Percentiles rank a stretch among this genome's conserved stretches.
phyloP scores from a whole-genome alignment of 2,329 filamentous ascomycete species.

The Sclerotinia nivalis region DNA sequence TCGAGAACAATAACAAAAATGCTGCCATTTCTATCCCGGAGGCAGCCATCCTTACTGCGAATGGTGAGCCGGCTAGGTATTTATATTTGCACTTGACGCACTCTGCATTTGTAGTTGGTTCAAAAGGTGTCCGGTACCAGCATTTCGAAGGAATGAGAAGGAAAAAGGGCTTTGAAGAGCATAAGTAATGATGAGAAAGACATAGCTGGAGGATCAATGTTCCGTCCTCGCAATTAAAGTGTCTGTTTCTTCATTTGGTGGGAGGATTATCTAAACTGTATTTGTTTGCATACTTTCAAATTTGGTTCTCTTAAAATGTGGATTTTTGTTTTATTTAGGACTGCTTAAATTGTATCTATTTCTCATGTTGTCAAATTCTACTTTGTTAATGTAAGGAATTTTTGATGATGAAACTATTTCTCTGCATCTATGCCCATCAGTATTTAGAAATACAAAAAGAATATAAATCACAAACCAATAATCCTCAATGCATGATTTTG shows the following conservation, averaged over 20 bases:
- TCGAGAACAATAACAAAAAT: neutral
- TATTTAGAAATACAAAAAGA: neutral
- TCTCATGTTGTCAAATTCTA: neutral
- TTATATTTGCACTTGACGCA: constrained; percentile 25
- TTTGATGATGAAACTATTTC: neutral
- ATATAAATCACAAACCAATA: neutral
- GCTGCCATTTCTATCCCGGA: neutral
- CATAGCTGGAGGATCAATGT: neutral
- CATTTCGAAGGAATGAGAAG: constrained; percentile 11
- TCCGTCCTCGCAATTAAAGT: neutral
- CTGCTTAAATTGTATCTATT: neutral
- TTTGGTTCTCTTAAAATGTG: neutral
- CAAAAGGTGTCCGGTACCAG: neutral
- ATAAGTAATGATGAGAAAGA: neutral
- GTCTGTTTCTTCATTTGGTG: neutral
- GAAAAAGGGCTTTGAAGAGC: neutral
- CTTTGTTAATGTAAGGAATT: neutral
- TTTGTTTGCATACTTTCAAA: neutral
- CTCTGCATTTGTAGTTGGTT: neutral
- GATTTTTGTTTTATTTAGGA: too few relatives aligned
- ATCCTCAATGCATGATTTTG: neutral
- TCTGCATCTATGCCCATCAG: neutral
- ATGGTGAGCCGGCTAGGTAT: constrained; percentile 7
- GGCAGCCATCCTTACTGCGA: neutral
- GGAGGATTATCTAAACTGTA: neutral